Base-by-base conservation (phyloP, 2,329 filamentous ascomycete species). In the Cadophora sp. region DNA sequence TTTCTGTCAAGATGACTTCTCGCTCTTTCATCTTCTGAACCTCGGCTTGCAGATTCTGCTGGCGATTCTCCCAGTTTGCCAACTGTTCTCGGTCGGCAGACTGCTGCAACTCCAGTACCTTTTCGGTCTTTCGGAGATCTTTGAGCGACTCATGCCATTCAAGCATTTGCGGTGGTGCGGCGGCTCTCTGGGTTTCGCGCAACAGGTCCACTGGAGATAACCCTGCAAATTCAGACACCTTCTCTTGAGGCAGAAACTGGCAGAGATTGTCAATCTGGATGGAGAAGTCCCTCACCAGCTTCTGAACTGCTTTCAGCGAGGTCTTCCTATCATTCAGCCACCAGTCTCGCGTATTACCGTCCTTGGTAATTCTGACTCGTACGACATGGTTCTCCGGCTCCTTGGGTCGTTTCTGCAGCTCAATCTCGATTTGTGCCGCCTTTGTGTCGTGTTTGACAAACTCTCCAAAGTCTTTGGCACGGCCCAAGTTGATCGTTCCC, bases 231-330 rank as follows among this genome's bases (percentile, higher is more conserved):
- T 97, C 94, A 27, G 94, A 93, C 1, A 99, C 96, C 72, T 94
- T 91, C 77, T 99, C 96, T 78, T 99, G 96, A 0, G 96, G 96
- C 53, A 99, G 82, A 74, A 99, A 99, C 77, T 99, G 96, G 78
- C 96, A 99, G 1, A 99, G 84, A 73, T 99, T 99, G 81, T 99
- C 96, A 71, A 98, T 93, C 79, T 99, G 96, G 61, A 99, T 98
- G 59, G 91, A 91, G 74, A 97, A 89, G 11, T 84, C 84, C 67
- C 83, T 86, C 68, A 90, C 91, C 59, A 97, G 81, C 11, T 83
- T 80, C 73, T 91, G 84, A 7, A 98, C 84, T 3, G 83, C 83
- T 74, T 89, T 91, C 69, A 89, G 86, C 1, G 84, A 83, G 5
- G 83, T 79, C 64, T 85, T 84, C 70, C 83, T 86, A 48, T 89